These are phyloP conservation scores for Nicotiana benthamiana DNA, from an alignment of 257 asterid species.

Conservation along the genomic window DNA sequence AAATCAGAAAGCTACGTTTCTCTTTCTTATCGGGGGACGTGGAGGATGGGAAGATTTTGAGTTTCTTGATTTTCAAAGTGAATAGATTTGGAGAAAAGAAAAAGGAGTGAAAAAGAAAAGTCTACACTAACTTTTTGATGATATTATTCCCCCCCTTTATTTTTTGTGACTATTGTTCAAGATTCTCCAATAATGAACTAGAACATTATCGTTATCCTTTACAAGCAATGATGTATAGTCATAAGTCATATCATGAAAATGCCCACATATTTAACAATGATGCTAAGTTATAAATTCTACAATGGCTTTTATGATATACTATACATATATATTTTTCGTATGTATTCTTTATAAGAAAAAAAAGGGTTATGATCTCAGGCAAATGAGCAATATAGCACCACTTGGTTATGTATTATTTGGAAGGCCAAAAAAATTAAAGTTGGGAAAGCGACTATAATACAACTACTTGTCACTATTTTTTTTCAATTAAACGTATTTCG, in stretches of 20 bases:
- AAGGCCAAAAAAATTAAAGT: not conserved
- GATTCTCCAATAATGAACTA: not conserved
- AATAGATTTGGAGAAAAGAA: not conserved
- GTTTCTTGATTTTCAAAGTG: not conserved
- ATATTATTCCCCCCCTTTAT: not conserved
- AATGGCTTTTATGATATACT: not conserved
- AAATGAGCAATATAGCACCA: not conserved
- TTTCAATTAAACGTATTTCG: not conserved
- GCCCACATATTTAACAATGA: not conserved
- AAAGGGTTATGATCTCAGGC: not conserved
- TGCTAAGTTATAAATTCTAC: not conserved
- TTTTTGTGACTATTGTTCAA: conserved; percentile 1
- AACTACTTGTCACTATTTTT: not conserved
- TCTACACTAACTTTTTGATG: not conserved
- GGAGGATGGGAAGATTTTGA: not conserved
- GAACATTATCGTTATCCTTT: not conserved
- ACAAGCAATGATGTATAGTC: not conserved
- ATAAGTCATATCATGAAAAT: not conserved
- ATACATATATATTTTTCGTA: too few relatives aligned
- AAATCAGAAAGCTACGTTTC: not conserved
- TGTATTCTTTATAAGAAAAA: too few relatives aligned
- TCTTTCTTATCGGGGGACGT: not conserved
- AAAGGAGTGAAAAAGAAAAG: not conserved
- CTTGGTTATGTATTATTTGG: not conserved
- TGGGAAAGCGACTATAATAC: not conserved